Base-by-base conservation (phyloP, 2,329 filamentous ascomycete genomes). In the Tolypocladium ovalisporum region DNA sequence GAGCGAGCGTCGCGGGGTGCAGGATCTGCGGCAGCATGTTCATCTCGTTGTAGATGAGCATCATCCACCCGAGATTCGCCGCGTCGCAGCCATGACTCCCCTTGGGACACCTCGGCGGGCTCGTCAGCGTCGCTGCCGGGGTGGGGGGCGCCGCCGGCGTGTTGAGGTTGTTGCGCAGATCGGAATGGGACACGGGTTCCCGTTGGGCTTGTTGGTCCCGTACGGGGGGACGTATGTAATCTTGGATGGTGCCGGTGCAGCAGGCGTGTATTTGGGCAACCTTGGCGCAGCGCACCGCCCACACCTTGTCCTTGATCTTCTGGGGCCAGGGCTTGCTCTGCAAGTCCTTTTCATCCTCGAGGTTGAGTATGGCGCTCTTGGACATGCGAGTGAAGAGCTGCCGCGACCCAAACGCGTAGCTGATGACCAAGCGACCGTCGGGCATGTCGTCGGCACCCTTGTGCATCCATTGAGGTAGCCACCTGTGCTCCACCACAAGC, bases 381-480 rank as follows among this genome's bases (percentile, higher is more conserved):
- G 78, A 77, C 68, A 78, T 73, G 51, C 76, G 70, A 0, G 73
- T 74, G 56, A 82, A 82, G 4, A 81, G 70, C 22, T 74, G 67
- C 12, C 76, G 69, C 19, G 76, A 63, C 4, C 79, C 79, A 64
- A 82, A 82, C 0, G 75, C 76, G 61, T 79, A 82, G 61, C 76
- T 78, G 52, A 82, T 79, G 19, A 80, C 67, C 54, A 82, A 63
- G 1, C 81, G 70, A 0, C 76, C 79, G 47, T 78, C 77, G 0
- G 77, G 72, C 70, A 78, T 76, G 47, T 76, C 72, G n/a, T 79
- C 75, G 1, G 71, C 73, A 1, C 74, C 74, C 56, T 71, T 71
- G 59, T 77, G 73, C 62, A 77, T 71, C 79, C 79, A 82, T 49
- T 77, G 72, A 1, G 77, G 78, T 22, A 82, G 62, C 79, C 79